Evolutionary conservation across 2,329 filamentous ascomycete genomes (phyloP), one percentile per base, ranked within the genome.

Genomic region (Lachnellula cervina): DNA sequence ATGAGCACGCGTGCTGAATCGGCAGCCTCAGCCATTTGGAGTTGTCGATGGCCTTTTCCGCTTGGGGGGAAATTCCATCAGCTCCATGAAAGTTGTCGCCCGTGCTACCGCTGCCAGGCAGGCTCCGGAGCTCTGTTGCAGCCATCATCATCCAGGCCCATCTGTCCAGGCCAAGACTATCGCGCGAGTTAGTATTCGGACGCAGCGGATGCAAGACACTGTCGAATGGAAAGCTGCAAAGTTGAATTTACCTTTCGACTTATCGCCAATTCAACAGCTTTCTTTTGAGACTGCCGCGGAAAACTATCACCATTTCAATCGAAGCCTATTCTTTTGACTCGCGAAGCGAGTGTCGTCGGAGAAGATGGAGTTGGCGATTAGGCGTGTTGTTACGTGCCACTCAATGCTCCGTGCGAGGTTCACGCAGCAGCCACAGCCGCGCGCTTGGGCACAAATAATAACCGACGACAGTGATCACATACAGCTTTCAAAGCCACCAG

Each of bases 11-110:
- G 38, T 56, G 11, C 34, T 61, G 9, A 54, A 58, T 17, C 14
- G 54, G 34, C 51, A 57, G 13, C 43, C 25, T 17, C n/a, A 23
- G 6, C 67, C 64, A 0, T 51, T 60, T 55, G 55, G 54, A 28
- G 44, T 47, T 21, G 42, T 60, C 25, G 71, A 72, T 47, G 74
- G 69, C n/a, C 76, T 76, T 62, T 72, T 71, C 58, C 58, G 57
- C 2, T 58, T 72, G 0, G 69, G 70, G 14, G 71, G 71, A 13
- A 69, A 71, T 47, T 71, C 69, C 0, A 57, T 72, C 0, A 49
- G 57, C 17, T 69, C 70, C 1, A 76, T 74, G 67, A 75, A 73
- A 44, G 61, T 80, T 4, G 77, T 80, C 0, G 72, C 77, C 35
- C 35, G 16, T 38, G 9, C 35, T 14, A 38, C 35, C 4, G 5